Evolutionary conservation across 176 grass and related monocot genomes (phyloP).

Genomic region (Pharus latifolius): DNA sequence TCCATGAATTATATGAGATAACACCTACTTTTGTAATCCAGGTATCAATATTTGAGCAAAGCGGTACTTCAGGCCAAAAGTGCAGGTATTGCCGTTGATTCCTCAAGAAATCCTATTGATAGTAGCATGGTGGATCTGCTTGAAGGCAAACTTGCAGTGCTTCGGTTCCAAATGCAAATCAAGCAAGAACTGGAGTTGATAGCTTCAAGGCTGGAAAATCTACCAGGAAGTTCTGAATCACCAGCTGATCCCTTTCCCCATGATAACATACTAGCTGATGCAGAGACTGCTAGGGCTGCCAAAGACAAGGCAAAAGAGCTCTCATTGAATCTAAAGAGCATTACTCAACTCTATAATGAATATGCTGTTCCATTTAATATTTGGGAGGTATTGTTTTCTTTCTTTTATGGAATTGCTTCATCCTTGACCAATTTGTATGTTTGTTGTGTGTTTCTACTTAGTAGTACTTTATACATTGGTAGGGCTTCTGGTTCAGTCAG

Average conservation of each 20-base stretch:
- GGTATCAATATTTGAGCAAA: conserved; percentile 85
- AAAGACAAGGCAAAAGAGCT: conserved; percentile 77
- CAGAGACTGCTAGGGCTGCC: conserved; percentile 40
- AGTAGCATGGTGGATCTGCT: conserved; percentile 84
- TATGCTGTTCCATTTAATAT: conserved; percentile 84
- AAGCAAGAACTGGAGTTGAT: conserved; percentile 71
- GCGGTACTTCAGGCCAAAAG: conserved; percentile 89
- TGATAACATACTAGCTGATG: conserved; percentile 39
- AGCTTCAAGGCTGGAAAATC: conserved; percentile 25
- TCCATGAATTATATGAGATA: not conserved
- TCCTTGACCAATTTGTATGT: not conserved
- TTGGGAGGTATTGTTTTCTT: conserved; percentile 74
- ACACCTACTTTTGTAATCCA: conserved; percentile 36
- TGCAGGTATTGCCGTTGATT: conserved; percentile 40
- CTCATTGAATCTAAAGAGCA: conserved; percentile 82
- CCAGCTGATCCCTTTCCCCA: conserved; percentile 36
- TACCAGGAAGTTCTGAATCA: conserved; percentile 32
- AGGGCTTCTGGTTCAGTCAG: not conserved
- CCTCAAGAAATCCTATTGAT: conserved; percentile 54
- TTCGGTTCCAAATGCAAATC: conserved; percentile 95
- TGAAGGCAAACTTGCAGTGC: conserved; percentile 85
- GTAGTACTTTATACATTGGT: not conserved
- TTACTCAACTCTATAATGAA: conserved; percentile 92
- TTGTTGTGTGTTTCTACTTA: not conserved
- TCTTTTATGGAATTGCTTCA: conserved; percentile 3